Evolutionary conservation across 768 basidiomycete genomes (phyloP).

Genomic region (Psilocybe cubensis): DNA sequence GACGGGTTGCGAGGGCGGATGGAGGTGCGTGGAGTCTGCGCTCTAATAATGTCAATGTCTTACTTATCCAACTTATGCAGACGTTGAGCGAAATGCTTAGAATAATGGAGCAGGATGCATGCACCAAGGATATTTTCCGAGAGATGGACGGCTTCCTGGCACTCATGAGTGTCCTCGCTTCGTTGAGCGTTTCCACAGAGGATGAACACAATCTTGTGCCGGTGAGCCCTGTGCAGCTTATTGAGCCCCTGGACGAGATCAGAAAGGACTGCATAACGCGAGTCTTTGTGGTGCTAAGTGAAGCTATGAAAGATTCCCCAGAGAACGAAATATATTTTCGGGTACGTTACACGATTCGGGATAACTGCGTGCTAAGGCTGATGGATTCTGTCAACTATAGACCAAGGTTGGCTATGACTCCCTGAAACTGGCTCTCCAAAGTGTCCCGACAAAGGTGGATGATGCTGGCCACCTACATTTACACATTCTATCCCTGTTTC

Average conservation of each 20-base stretch:
- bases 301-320: conserved; percentile 59
- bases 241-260: background rate
- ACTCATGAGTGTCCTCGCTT: conserved; percentile 73
- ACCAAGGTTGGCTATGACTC: conserved; percentile 66
- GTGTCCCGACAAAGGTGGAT: conserved; percentile 49
- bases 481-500: conserved; percentile 66
- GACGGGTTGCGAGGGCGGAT: conserved; percentile 41
- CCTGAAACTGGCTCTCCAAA: conserved; percentile 59
- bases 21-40: conserved; percentile 47
- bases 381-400: conserved; percentile 28
- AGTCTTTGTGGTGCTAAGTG: conserved; percentile 67
- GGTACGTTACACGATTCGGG: conserved; percentile 42
- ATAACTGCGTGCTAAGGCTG: background rate
- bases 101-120: conserved; percentile 65
- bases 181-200: conserved; percentile 39
- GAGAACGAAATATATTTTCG: conserved; percentile 68
- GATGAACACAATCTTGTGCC: background rate
- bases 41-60: background rate
- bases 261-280: conserved; percentile 50
- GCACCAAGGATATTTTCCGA: conserved; percentile 76
- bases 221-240: background rate
- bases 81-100: conserved; percentile 68
- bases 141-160: conserved; percentile 83
- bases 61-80: conserved; percentile 33
- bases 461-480: conserved; percentile 4